Conservation (phyloP, 2,329 filamentous ascomycete species). For the Cytospora chrysosperma region DNA sequence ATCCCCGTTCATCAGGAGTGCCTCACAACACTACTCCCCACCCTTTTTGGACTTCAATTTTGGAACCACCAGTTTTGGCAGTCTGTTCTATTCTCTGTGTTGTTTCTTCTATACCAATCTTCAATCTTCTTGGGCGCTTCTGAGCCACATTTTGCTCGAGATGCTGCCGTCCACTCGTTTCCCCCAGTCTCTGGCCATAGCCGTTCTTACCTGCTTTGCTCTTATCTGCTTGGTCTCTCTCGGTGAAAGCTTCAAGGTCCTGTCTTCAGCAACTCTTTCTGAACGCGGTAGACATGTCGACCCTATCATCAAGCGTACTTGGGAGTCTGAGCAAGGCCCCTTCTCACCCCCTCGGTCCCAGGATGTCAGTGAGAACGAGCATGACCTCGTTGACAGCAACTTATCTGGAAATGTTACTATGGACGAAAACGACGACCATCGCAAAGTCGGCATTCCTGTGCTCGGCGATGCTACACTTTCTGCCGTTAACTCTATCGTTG, state of each 20-base stretch:
- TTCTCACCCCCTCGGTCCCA: not conserved
- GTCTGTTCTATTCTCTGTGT: slow-evolving; percentile 7
- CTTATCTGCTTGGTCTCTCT: slow-evolving; percentile 18
- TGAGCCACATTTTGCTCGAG: slow-evolving; percentile 3
- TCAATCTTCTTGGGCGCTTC: not conserved
- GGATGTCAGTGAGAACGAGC: not conserved
- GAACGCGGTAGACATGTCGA: not conserved
- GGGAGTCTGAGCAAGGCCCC: slow-evolving; percentile 20
- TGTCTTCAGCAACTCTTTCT: slow-evolving; percentile 1
- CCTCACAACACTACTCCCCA: not conserved
- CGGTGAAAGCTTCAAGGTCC: slow-evolving; percentile 13
- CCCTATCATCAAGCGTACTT: slow-evolving; percentile 7
- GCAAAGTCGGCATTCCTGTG: not conserved
- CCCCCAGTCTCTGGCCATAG: slow-evolving; percentile 11
- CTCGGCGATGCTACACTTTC: not conserved
- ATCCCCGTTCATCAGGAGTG: not conserved
- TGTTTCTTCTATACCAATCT: not conserved
- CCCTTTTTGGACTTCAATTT: slow-evolving; percentile 26
- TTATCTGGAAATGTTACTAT: not conserved
- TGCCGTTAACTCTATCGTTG: slow-evolving; percentile 8
- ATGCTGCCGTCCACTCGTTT: slow-evolving; percentile 19
- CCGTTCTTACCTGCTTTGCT: slow-evolving; percentile 1
- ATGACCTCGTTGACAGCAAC: not conserved
- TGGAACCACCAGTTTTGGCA: slow-evolving; percentile 25
- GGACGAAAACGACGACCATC: not conserved